Evolutionary conservation across 176 grass and related monocot species (phyloP).

Genomic region (Neostapfia colusana): DNA sequence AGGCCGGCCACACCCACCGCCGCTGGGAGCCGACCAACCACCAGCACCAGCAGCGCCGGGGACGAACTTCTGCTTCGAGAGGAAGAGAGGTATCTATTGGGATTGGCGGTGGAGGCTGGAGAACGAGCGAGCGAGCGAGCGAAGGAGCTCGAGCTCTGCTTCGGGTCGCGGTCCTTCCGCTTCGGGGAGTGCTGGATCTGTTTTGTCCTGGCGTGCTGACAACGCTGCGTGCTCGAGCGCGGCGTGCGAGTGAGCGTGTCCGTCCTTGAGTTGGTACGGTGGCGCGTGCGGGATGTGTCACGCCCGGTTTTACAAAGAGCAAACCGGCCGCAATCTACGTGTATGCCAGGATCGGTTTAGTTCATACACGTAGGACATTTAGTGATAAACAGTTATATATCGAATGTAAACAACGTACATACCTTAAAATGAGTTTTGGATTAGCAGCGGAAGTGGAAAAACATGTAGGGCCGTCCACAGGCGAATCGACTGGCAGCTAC

Average conservation of each 20-base stretch:
- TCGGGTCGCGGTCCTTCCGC: slow-evolving; percentile 23
- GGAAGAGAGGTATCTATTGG: slow-evolving; percentile 21
- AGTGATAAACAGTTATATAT: no score
- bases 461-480: no score
- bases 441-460: no score
- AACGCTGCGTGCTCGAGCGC: neutral
- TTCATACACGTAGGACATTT: no score
- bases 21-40: slow-evolving; percentile 22
- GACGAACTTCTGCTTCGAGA: slow-evolving; percentile 36
- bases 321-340: no score
- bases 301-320: no score
- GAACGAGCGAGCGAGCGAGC: neutral
- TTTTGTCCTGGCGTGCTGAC: slow-evolving; percentile 24
- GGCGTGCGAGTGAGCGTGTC: slow-evolving; percentile 4
- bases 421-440: no score
- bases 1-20: slow-evolving; percentile 21
- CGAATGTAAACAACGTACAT: no score
- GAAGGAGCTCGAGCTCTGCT: neutral
- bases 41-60: neutral
- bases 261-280: no score
- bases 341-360: no score
- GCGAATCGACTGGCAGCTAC: no score
- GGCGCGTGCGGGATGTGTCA: no score
- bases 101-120: neutral
- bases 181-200: slow-evolving; percentile 16